A percentile compares a stretch with the other conserved stretches of the same genome.
Conservation (phyloP, 2,329 filamentous ascomycete species). For the Sporothrix schenckii region DNA sequence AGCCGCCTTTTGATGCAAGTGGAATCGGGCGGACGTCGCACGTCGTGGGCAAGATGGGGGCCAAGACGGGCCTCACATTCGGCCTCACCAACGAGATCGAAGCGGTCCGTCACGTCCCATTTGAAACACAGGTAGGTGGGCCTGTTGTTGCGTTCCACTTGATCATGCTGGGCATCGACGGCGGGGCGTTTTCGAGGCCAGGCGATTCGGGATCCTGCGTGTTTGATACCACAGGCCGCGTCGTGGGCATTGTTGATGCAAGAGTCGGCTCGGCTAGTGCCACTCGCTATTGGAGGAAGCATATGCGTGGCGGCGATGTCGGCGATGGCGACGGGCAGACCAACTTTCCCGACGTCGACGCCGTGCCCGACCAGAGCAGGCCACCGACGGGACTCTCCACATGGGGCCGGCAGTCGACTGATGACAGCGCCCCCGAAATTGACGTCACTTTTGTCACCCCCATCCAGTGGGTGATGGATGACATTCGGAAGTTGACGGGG, state of each 20-base stretch:
- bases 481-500: background rate
- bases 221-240: background rate
- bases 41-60: background rate
- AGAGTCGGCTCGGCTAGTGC: background rate
- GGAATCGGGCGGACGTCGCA: background rate
- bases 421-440: background rate
- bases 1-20: background rate
- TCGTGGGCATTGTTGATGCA: background rate
- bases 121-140: too few species aligned
- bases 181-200: background rate
- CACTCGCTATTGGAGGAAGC: too few species aligned
- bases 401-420: too few species aligned
- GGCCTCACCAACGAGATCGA: too few species aligned
- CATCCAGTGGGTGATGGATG: background rate
- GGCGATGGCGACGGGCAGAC: too few species aligned
- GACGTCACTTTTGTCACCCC: conserved; percentile 2
- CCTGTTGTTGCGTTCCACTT: background rate
- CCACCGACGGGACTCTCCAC: too few species aligned
- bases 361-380: too few species aligned
- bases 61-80: background rate
- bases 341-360: too few species aligned
- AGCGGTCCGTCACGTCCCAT: too few species aligned
- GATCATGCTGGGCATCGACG: background rate
- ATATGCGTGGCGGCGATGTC: too few species aligned
- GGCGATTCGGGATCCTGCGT: background rate